Evolutionary conservation across 2,329 filamentous ascomycete species (phyloP), one percentile per base, ranked within the genome.

Genomic region (Cercospora berteroae): DNA sequence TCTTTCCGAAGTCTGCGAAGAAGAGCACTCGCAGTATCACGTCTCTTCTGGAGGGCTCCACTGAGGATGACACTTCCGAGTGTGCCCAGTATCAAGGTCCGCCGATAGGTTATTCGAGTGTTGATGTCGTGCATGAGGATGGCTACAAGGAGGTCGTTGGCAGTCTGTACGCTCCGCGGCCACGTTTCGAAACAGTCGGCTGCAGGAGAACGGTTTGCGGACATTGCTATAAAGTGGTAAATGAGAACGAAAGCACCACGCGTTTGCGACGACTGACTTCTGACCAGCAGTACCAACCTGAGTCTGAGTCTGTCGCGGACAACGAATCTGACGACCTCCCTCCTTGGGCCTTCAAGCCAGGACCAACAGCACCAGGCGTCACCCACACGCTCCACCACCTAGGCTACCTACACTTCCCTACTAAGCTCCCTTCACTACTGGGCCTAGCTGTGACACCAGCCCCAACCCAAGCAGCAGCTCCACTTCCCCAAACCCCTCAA

Each of bases 41-140:
- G 36, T 29, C 18, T 12, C 58, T 60, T 42, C 36, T 33, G 12
- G 16, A 44, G 18, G 33, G 20, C 4, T 60, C 58, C 31, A 18
- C 23, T 0, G 29, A 36, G 2, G 58, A 60, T 23, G n/a, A 60
- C 27, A 57, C 18, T 50, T 50, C 44, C 18, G 58, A 29, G 25
- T 60, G 9, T 16, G 39, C 20, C 5, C n/a, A 29, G 3, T 60
- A 60, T 36, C 31, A 29, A 3, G 58, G 58, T 12, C 58, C 58
- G 10, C 58, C 58, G 25, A 60, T 60, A n/a, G 58, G 58, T 2
- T 60, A 42, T 60, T 60, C 58, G 23, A 39, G 58, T 4, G 29
- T 13, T 1, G 23, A 33, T 2, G 42, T 60, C 13, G 25, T 44
- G 5, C 58, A 60, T 10, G 13, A 44, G 9, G 23, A 60, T 27